Evolutionary conservation across 2,329 filamentous ascomycete genomes (phyloP).

Genomic region (Aaosphaeria pasadenensis): DNA sequence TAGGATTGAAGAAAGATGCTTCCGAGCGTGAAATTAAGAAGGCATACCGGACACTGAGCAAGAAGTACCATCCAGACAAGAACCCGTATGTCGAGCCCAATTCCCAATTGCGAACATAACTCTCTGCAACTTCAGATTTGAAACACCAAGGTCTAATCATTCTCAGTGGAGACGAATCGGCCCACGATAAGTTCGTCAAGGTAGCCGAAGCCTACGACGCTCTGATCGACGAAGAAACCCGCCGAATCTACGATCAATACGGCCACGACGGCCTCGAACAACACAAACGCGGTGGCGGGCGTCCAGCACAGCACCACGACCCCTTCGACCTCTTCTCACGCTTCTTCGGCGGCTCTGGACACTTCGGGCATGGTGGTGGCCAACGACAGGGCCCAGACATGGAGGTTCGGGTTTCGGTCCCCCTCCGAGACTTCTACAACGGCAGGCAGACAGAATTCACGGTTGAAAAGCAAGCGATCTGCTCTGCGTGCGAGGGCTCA

Average conservation of each 20-base stretch:
- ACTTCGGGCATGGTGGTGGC: constrained; percentile 73
- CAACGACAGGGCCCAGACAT: constrained; percentile 83
- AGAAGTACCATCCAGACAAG: constrained; percentile 97
- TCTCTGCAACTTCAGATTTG: neutral
- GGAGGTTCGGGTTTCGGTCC: constrained; percentile 77
- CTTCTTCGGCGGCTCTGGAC: constrained; percentile 91
- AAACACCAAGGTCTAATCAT: neutral
- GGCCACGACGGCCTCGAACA: constrained; percentile 89
- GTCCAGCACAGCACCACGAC: constrained; percentile 59
- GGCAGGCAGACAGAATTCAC: constrained; percentile 83
- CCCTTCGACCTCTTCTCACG: constrained; percentile 95
- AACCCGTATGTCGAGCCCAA: constrained; percentile 70
- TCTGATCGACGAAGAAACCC: constrained; percentile 73
- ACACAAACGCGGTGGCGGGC: constrained; percentile 69
- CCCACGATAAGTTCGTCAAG: constrained; percentile 87
- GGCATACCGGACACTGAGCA: constrained; percentile 86
- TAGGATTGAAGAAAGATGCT: constrained; percentile 76
- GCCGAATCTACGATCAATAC: constrained; percentile 90
- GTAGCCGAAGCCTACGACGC: constrained; percentile 95
- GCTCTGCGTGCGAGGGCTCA: constrained; percentile 83
- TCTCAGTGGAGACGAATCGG: constrained; percentile 68
- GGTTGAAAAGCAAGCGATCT: constrained; percentile 93
- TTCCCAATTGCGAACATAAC: constrained; percentile 10
- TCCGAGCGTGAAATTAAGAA: constrained; percentile 88
- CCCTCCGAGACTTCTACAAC: constrained; percentile 89